These are phyloP conservation scores for Oenanthe sinensis DNA, from an alignment of 129 eudicot species.

Conservation along the genomic window DNA sequence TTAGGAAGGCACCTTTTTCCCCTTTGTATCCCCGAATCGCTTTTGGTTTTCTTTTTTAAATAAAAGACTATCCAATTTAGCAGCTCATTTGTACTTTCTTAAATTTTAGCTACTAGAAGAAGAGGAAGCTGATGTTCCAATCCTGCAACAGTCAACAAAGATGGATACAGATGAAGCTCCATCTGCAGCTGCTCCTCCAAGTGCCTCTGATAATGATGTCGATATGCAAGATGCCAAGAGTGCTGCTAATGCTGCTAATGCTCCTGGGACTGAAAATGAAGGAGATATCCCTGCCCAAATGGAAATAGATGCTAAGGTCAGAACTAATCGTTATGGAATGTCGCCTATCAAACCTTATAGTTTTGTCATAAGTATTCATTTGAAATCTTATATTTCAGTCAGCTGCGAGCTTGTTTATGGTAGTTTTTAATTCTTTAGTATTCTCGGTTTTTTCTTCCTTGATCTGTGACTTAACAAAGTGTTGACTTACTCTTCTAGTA, in stretches of 20 bases:
- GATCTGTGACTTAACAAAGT: background rate
- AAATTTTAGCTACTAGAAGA: constrained; percentile 69
- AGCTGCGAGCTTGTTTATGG: background rate
- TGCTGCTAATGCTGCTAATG: constrained; percentile 24
- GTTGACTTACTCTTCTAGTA: too few species aligned
- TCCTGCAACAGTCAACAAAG: constrained; percentile 42
- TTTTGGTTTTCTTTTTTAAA: background rate
- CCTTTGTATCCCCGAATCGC: background rate
- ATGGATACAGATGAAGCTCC: constrained; percentile 72
- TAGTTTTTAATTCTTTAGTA: too few species aligned
- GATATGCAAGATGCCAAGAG: constrained; percentile 78
- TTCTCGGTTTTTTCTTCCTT: background rate
- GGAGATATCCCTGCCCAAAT: constrained; percentile 57
- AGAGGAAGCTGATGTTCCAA: constrained; percentile 76
- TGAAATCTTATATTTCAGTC: background rate
- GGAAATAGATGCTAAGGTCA: constrained; percentile 79
- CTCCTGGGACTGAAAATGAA: constrained; percentile 50
- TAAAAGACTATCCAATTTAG: background rate
- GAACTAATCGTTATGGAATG: background rate
- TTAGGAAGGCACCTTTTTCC: background rate
- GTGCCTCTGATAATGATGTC: constrained; percentile 47
- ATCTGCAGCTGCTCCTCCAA: constrained; percentile 30
- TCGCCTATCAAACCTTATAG: background rate
- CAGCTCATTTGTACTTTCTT: background rate
- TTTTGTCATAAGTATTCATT: background rate